Base-by-base conservation (phyloP, 352 stramenopile species). In the Halophytophthora polymorphica region DNA sequence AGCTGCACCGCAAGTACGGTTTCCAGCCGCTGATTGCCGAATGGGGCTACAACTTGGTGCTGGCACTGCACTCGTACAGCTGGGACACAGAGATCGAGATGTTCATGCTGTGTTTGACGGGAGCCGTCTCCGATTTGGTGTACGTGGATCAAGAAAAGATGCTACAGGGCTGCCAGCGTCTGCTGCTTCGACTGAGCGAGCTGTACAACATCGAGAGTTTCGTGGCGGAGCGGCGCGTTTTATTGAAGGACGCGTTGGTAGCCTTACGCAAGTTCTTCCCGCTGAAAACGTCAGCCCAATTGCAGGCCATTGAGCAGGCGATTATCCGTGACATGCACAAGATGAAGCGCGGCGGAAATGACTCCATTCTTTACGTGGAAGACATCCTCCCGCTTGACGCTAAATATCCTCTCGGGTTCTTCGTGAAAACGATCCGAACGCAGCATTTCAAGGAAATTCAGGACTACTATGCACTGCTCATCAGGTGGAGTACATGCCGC, bases 381-480 rank as follows among this genome's bases (percentile, higher is more conserved):
- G 80, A 90, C 47, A 81, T 93, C 15, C 38, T 93, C 1, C 75
- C 79, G 0, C 45, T 66, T 2, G 51, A 70, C 28, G 60, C 62
- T 13, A 75, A 62, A 8, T 83, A 86, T 25, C 73, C 71, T 3
- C 56, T 69, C 8, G 82, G 82, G 0, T 89, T 88, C 56, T 90
- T 90, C 17, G 69, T 88, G 22, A 93, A 90, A 37, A 87, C 74
- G 6, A 67, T 93, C 1, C 82, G 82, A 21, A 78, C 78, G 15
- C 82, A 93, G 64, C 82, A 93, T 36, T 90, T 88, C 33, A 89
- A 89, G 50, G 79, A 93, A 57, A 88, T 93, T 36, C 77, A 89
- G 44, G 79, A 90, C 38, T 90, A 86, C 37, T 90, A 90, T 42
- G 33, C 55, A 5, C 56, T 73, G 6, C 59, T 93, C 3, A 38